phyloP scores from a whole-genome alignment of 2,329 filamentous ascomycete genomes.

The Botryotinia convoluta region DNA sequence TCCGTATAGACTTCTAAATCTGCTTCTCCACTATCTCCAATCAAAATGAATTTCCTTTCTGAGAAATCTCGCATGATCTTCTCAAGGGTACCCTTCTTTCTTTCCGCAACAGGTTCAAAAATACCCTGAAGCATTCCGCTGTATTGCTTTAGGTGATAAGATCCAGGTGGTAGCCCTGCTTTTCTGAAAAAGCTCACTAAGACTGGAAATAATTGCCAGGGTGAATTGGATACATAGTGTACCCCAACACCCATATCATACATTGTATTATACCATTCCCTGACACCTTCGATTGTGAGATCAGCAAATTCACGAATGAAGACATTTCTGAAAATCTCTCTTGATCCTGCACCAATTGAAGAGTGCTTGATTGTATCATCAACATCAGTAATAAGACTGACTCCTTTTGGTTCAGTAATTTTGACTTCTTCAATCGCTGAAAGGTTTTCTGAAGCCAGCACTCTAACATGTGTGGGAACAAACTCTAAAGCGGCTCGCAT shows the following conservation, averaged over 20 bases:
- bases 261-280: conserved; percentile 82
- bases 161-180: conserved; percentile 79
- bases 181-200: conserved; percentile 80
- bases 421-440: conserved; percentile 77
- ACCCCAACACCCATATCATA: conserved; percentile 78
- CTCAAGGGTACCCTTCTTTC: conserved; percentile 86
- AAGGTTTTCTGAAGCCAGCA: conserved; percentile 81
- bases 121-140: conserved; percentile 96
- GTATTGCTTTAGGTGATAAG: conserved; percentile 94
- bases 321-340: conserved; percentile 94
- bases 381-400: conserved; percentile 95
- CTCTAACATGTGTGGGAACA: conserved; percentile 81
- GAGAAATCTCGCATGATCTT: conserved; percentile 88
- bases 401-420: conserved; percentile 72
- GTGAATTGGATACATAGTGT: conserved; percentile 98
- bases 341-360: conserved; percentile 79
- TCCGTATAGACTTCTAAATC: conserved; percentile 98
- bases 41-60: conserved; percentile 80
- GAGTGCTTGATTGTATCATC: conserved; percentile 98
- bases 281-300: conserved; percentile 80
- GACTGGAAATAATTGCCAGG: conserved; percentile 94
- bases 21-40: conserved; percentile 94
- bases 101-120: conserved; percentile 93
- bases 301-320: conserved; percentile 84
- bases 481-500: conserved; percentile 82